Evolutionary conservation across 1,139 yeast genomes (phyloP).

Genomic region (Diutina scorzettiae): DNA sequence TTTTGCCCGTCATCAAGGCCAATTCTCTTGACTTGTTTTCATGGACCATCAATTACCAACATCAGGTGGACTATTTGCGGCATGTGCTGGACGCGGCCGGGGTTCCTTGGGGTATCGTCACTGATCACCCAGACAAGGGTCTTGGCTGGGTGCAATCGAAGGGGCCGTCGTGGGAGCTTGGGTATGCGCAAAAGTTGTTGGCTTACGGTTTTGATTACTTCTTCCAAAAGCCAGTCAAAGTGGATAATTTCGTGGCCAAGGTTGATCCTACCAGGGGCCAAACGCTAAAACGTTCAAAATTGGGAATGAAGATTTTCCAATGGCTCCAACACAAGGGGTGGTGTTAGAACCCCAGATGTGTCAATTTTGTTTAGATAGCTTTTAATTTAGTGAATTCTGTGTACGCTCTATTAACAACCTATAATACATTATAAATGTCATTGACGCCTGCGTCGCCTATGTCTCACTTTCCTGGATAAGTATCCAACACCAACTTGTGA

Average conservation of each 20-base stretch:
- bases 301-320: conserved; percentile 1
- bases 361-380: too few relatives aligned
- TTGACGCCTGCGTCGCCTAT: too few relatives aligned
- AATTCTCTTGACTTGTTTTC: conserved; percentile 47
- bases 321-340: conserved; percentile 4
- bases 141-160: conserved; percentile 11
- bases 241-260: background rate
- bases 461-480: too few relatives aligned
- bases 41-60: conserved; percentile 68
- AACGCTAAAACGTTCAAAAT: background rate
- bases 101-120: conserved; percentile 38
- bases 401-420: too few relatives aligned
- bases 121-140: conserved; percentile 46
- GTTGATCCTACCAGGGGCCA: background rate
- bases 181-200: background rate
- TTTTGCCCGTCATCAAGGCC: conserved; percentile 25
- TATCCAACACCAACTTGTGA: conserved; percentile 2
- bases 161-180: background rate
- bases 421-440: too few relatives aligned
- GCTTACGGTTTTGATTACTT: background rate
- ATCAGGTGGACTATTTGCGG: conserved; percentile 34
- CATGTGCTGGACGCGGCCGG: conserved; percentile 17
- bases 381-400: too few relatives aligned
- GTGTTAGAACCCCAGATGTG: too few relatives aligned
- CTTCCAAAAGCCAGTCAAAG: background rate